phyloP scores from a whole-genome alignment of 768 basidiomycete genomes.

The Phaeolepiota aurea region DNA sequence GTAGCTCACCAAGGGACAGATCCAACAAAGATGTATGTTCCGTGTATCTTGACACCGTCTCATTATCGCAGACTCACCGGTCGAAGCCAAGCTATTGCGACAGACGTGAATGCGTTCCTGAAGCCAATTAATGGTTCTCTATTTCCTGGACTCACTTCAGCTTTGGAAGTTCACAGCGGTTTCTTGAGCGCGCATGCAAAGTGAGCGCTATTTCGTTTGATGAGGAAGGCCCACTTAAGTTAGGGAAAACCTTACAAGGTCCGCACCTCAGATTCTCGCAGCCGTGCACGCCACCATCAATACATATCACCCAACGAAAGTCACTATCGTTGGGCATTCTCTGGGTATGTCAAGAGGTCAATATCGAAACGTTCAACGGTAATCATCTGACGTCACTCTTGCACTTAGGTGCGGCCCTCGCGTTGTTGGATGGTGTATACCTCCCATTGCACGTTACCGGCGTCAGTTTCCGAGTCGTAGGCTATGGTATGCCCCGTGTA shows the following conservation, averaged over 20 bases:
- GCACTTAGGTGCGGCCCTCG: conserved; percentile 12
- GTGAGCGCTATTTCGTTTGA: conserved; percentile 24
- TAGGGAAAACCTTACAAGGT: conserved; percentile 18
- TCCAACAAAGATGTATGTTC: conserved; percentile 7
- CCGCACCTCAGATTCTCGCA: conserved; percentile 29
- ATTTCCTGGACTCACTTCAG: conserved; percentile 40
- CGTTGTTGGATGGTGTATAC: conserved; percentile 17
- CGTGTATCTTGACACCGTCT: conserved; percentile 14
- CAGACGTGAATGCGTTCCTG: too few relatives aligned
- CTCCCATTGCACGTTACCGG: conserved; percentile 12
- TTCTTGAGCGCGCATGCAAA: conserved; percentile 34
- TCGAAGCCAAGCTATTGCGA: conserved; percentile 19
- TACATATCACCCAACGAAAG: conserved; percentile 20
- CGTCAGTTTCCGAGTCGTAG: conserved; percentile 12
- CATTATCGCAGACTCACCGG: conserved; percentile 31
- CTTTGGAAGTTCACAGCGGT: conserved; percentile 36
- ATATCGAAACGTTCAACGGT: not conserved
- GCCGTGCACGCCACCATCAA: conserved; percentile 36
- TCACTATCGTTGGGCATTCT: conserved; percentile 40
- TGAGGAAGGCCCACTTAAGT: not conserved
- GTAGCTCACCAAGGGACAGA: conserved; percentile 18
- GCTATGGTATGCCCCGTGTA: conserved; percentile 15
- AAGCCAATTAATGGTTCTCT: too few relatives aligned
- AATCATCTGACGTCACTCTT: not conserved
- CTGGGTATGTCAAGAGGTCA: conserved; percentile 10